Percentiles rank a stretch among this genome's conserved stretches.
phyloP scores from a whole-genome alignment of 2,329 filamentous ascomycete genomes.

The Xylariales sp. region DNA sequence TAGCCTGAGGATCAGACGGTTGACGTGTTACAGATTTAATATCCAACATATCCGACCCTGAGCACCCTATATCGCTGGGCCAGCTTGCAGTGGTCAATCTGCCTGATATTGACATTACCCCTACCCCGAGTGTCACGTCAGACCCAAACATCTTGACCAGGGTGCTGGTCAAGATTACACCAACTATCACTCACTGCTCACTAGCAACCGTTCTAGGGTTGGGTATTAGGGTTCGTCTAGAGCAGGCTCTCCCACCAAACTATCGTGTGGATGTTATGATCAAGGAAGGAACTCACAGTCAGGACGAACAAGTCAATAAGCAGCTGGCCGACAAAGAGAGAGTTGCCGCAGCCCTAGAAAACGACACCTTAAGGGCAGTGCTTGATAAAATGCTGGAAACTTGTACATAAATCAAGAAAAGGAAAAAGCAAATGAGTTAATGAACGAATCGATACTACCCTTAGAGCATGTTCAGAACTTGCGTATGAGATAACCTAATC shows the following conservation, averaged over 20 bases:
- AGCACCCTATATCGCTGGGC: conserved; percentile 90
- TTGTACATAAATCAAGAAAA: conserved; percentile 60
- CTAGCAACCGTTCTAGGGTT: conserved; percentile 94
- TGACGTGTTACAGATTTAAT: conserved; percentile 70
- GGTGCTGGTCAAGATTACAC: conserved; percentile 86
- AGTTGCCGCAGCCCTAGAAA: conserved; percentile 91
- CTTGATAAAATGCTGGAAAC: conserved; percentile 92
- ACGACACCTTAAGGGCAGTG: conserved; percentile 82
- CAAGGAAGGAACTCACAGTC: conserved; percentile 93
- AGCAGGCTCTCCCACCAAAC: conserved; percentile 85
- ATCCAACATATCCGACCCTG: conserved; percentile 89
- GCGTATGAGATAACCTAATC: too few relatives aligned
- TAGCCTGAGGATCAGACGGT: conserved; percentile 18
- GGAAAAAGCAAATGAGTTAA: too few relatives aligned
- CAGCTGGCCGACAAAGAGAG: conserved; percentile 95
- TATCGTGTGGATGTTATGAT: conserved; percentile 91
- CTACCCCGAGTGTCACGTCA: conserved; percentile 55
- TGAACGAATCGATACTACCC: too few relatives aligned
- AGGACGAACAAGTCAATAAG: conserved; percentile 94
- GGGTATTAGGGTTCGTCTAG: conserved; percentile 84
- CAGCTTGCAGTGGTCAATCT: conserved; percentile 93
- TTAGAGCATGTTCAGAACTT: too few relatives aligned
- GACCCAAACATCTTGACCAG: conserved; percentile 57
- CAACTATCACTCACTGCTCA: conserved; percentile 95
- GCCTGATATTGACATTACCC: conserved; percentile 80